A percentile compares a stretch with the other conserved stretches of the same genome.
Conservation (phyloP, 208 protist genomes). For the Strigomonas culicis region DNA sequence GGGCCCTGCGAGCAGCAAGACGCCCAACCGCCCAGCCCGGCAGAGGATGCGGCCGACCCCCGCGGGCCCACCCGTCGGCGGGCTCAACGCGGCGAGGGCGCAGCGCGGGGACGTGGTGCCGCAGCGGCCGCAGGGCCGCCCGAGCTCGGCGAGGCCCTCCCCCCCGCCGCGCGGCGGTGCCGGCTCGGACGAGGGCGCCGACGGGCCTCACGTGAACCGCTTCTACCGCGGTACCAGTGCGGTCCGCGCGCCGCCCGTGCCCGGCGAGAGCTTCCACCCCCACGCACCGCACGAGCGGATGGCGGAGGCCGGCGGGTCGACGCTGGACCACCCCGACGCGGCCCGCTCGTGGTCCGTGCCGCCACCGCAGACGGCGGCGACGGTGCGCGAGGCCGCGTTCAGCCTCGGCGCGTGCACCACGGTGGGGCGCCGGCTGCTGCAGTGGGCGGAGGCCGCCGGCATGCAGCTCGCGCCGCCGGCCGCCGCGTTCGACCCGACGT, state of each 20-base stretch:
- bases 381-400: neutral
- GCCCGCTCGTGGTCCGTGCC: no score
- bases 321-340: neutral
- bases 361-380: neutral
- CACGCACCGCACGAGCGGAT: neutral
- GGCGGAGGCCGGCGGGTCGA: neutral
- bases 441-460: slow-evolving; percentile 25
- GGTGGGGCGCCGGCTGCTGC: slow-evolving; percentile 19
- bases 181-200: neutral
- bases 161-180: neutral
- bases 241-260: neutral
- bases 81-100: neutral
- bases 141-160: neutral
- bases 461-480: slow-evolving; percentile 10
- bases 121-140: neutral
- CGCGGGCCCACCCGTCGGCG: neutral
- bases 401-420: slow-evolving; percentile 8
- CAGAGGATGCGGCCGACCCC: neutral
- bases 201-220: neutral
- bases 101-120: neutral
- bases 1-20: neutral
- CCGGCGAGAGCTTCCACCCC: neutral
- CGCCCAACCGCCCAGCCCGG: neutral
- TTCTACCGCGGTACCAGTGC: neutral
- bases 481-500: slow-evolving; percentile 2